phyloP scores from a whole-genome alignment of 768 basidiomycete genomes.

The Piloderma croceum region DNA sequence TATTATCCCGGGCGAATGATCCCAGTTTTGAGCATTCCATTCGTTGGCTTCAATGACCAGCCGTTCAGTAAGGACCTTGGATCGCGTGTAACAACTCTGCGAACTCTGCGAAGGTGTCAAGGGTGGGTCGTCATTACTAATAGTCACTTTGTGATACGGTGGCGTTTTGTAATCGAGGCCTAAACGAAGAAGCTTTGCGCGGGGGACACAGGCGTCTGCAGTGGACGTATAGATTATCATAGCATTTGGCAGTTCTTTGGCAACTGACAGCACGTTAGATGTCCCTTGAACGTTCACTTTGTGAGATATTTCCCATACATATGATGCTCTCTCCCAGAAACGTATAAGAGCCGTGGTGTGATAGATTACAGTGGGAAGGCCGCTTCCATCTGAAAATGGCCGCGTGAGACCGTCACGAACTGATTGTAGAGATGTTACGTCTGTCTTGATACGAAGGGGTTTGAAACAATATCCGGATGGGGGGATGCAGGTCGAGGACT shows the following conservation, averaged over 20 bases:
- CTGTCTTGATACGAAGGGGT: conserved; percentile 26
- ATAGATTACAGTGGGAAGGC: no score
- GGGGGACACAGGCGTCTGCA: conserved; percentile 42
- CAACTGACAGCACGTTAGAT: no score
- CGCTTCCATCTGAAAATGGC: conserved; percentile 36
- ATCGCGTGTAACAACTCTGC: conserved; percentile 48
- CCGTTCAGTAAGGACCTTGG: conserved; percentile 50
- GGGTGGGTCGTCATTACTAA: conserved; percentile 48
- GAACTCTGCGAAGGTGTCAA: conserved; percentile 32
- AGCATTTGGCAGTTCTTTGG: no score
- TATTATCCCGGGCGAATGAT: conserved; percentile 30
- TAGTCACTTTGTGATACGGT: conserved; percentile 12
- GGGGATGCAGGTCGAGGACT: conserved; percentile 27
- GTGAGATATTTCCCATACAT: no score
- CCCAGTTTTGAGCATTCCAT: conserved; percentile 39
- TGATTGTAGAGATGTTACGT: conserved; percentile 27
- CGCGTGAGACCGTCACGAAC: conserved; percentile 19
- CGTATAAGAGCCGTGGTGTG: no score
- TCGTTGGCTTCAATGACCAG: conserved; percentile 51
- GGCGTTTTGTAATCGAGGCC: conserved; percentile 25
- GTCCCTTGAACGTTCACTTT: no score
- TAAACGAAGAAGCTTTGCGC: conserved; percentile 29
- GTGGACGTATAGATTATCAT: no score
- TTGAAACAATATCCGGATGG: conserved; percentile 15
- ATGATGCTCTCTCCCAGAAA: no score